A percentile compares a stretch with the other conserved stretches of the same genome.
Evolutionary conservation across 1,284 basidiomycete genomes (phyloP).

Genomic region (Cutaneotrichosporon mucoides): DNA sequence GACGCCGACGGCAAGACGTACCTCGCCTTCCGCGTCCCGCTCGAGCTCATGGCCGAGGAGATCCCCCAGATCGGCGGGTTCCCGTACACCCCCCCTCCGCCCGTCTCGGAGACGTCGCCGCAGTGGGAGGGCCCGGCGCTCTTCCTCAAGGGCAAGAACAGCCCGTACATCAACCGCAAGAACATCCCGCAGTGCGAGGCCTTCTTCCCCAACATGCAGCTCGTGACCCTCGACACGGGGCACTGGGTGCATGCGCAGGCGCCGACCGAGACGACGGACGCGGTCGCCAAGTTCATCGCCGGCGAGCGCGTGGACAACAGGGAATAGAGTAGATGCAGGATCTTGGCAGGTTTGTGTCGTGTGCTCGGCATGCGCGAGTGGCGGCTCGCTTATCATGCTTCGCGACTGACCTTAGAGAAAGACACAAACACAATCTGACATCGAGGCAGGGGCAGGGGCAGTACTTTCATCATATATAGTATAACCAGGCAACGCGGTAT

Average conservation of each 20-base stretch:
- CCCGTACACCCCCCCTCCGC: slow-evolving; percentile 49
- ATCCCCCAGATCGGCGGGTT: slow-evolving; percentile 55
- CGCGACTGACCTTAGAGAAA: no score
- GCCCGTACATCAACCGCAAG: slow-evolving; percentile 54
- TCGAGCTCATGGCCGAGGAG: slow-evolving; percentile 49
- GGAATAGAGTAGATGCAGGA: not conserved
- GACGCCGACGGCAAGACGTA: slow-evolving; percentile 19
- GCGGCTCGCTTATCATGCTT: no score
- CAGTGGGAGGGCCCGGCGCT: slow-evolving; percentile 52
- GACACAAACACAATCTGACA: no score
- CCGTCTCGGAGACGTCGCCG: slow-evolving; percentile 24
- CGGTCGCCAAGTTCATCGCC: slow-evolving; percentile 37
- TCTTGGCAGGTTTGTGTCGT: no score
- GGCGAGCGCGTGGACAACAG: slow-evolving; percentile 6
- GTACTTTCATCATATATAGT: no score
- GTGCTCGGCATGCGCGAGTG: no score
- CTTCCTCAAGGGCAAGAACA: slow-evolving; percentile 55
- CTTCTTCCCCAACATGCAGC: slow-evolving; percentile 53
- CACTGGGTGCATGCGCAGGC: slow-evolving; percentile 52
- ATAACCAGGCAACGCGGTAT: no score
- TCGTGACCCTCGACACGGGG: slow-evolving; percentile 43
- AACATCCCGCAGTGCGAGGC: slow-evolving; percentile 52
- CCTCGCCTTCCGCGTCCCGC: slow-evolving; percentile 54
- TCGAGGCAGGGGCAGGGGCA: no score
- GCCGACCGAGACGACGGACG: slow-evolving; percentile 39